Evolutionary conservation across 345 rosid species (phyloP).

Genomic region (Eucalyptus regnans): DNA sequence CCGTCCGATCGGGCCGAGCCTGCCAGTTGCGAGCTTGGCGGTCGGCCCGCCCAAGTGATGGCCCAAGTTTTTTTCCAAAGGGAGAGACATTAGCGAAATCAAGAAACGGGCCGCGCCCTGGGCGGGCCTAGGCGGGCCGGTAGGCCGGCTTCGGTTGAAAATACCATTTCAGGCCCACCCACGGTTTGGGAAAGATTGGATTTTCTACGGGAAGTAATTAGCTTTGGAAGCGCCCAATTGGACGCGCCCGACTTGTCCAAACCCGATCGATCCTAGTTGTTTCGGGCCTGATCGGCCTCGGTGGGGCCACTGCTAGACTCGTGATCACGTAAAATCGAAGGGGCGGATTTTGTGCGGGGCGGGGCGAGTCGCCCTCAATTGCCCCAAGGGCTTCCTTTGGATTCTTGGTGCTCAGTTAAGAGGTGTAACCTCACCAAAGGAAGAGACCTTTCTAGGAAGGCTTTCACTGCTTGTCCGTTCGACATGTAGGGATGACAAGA

Average conservation of each 20-base stretch:
- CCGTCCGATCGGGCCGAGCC: not conserved
- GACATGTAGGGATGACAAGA: too few species aligned
- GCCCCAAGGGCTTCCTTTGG: too few species aligned
- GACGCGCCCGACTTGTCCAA: not conserved
- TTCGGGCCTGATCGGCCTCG: not conserved
- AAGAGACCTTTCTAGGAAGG: too few species aligned
- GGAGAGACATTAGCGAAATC: not conserved
- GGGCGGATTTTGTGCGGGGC: not conserved
- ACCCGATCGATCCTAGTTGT: fast-evolving
- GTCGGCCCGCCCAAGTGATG: not conserved
- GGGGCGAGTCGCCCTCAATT: not conserved
- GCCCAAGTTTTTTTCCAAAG: not conserved
- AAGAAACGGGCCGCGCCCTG: not conserved
- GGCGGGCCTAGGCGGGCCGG: not conserved
- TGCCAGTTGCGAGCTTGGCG: too few species aligned
- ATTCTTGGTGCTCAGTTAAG: too few species aligned
- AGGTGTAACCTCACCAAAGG: too few species aligned
- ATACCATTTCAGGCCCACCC: not conserved
- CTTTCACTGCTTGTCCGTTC: fast-evolving
- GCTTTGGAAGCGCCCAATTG: not conserved
- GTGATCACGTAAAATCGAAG: not conserved
- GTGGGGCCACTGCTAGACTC: not conserved
- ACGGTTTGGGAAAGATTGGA: not conserved
- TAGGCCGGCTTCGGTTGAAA: not conserved
- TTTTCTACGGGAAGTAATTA: not conserved